A percentile compares a stretch with the other conserved stretches of the same genome.
Conservation (phyloP, 495 filamentous ascomycete species). For the Physcia stellaris region DNA sequence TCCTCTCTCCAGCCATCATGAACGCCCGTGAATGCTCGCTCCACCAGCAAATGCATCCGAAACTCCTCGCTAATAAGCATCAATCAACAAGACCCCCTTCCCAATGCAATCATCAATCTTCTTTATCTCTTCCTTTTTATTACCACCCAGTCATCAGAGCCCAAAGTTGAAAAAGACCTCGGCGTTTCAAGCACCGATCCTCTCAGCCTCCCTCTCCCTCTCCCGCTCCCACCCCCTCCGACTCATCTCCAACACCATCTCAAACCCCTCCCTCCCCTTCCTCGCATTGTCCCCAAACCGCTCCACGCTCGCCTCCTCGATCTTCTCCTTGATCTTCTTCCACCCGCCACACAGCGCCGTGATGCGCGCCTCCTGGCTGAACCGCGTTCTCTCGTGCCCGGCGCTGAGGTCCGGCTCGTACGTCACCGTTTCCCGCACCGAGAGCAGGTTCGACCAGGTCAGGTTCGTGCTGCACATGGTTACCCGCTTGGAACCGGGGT, state of each 20-base stretch:
- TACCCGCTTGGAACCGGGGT: constrained; percentile 65
- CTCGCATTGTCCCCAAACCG: constrained; percentile 82
- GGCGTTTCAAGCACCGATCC: too few species aligned
- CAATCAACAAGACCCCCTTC: too few species aligned
- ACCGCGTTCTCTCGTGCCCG: constrained; percentile 53
- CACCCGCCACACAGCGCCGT: constrained; percentile 91
- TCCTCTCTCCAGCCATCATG: too few species aligned
- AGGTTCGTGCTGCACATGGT: constrained; percentile 91
- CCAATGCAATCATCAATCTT: too few species aligned
- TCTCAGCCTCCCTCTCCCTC: constrained; percentile 55
- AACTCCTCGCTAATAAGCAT: too few species aligned
- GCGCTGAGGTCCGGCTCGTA: constrained; percentile 48
- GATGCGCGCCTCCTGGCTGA: constrained; percentile 79
- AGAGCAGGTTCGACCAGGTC: constrained; percentile 76
- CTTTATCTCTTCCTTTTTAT: too few species aligned
- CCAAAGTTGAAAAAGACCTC: too few species aligned
- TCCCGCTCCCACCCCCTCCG: constrained; percentile 85
- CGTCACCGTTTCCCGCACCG: constrained; percentile 76
- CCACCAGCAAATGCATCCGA: too few species aligned
- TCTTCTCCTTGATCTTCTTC: constrained; percentile 85
- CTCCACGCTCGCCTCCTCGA: constrained; percentile 82
- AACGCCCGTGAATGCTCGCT: too few species aligned
- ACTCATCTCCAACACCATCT: constrained; percentile 87
- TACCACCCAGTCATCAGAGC: too few species aligned
- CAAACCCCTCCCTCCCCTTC: constrained; percentile 84